These are phyloP conservation scores for Eucalyptus cloeziana DNA, from an alignment of 345 rosid genomes.

Conservation along the genomic window DNA sequence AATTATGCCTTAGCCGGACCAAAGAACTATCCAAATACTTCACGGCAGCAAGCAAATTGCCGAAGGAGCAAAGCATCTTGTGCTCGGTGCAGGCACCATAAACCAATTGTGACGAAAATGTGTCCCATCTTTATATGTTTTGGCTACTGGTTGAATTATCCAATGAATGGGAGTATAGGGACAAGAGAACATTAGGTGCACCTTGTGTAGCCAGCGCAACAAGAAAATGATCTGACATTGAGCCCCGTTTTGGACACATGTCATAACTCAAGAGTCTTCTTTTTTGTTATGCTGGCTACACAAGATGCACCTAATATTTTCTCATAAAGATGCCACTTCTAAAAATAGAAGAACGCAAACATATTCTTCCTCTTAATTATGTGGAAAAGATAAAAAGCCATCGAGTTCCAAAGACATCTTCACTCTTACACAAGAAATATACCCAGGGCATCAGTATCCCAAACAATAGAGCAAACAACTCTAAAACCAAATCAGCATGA, in stretches of 20 bases:
- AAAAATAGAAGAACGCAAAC: fast-evolving
- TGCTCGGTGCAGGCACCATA: not conserved
- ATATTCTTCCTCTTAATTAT: not conserved
- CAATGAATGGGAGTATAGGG: too few species aligned
- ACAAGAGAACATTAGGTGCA: too few species aligned
- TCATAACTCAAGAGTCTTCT: too few species aligned
- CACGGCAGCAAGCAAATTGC: not conserved
- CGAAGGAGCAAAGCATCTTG: not conserved
- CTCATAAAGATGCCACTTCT: not conserved
- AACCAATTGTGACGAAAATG: not conserved
- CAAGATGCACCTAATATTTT: too few species aligned
- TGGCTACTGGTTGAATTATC: too few species aligned
- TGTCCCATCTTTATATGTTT: not conserved
- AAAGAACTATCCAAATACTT: not conserved
- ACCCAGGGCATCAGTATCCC: not conserved
- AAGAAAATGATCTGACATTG: too few species aligned
- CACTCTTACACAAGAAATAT: not conserved
- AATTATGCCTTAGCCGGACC: not conserved
- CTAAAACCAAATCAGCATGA: not conserved
- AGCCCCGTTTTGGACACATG: too few species aligned
- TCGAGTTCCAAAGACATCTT: not conserved
- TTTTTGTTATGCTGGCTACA: too few species aligned
- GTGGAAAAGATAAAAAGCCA: not conserved
- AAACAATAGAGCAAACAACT: not conserved
- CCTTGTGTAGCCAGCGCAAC: too few species aligned